Base-by-base conservation (phyloP, 2,329 filamentous ascomycete genomes). In the Knufia fluminis region DNA sequence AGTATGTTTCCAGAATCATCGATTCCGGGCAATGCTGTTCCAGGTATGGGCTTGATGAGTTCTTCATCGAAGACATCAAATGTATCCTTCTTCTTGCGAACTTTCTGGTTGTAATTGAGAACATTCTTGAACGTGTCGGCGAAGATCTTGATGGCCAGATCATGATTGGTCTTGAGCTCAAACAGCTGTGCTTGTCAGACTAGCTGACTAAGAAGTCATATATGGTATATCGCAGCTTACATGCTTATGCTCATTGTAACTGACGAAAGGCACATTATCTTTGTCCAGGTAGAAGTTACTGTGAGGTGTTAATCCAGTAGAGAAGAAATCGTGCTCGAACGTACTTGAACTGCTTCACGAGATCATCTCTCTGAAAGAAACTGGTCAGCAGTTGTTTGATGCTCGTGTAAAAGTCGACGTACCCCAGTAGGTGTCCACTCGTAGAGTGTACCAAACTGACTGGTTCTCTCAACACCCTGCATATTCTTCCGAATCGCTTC, bases 391-490 rank as follows among this genome's bases (percentile, higher is more conserved):
- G 8, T 14, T 9, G 10, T 19, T 19, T 19, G 35, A 52, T 9
- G 7, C 22, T 19, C 24, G 35, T 14, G 16, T 28, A 42, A 42
- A 19, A 16, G 2, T 10, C 14, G 23, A 56, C 50, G 41, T 42
- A 54, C 54, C 16, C 50, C 54, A 14, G 48, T 6, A 8, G 50
- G 31, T 36, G 39, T 54, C 23, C 52, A 54, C 14, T 53, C 50
- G 17, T 41, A 53, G 10, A 54, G 26, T 10, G 54, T 49, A n/a
- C 45, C 44, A 31, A 54, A 50, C 16, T 49, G 52, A 26, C 53
- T 35, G 31, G 47, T 55, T 51, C 52, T 55, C 42, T 49, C 47
- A 12, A 22, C 16, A 22, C 12, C 38, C 10, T 40, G n/a, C 38
- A 40, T 40, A 12, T 4, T 38, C 8, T n/a, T 4, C 17, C 6